These are phyloP conservation scores for Sungouiella thailandica DNA, from an alignment of 805 yeast genomes.

Conservation along the genomic window DNA sequence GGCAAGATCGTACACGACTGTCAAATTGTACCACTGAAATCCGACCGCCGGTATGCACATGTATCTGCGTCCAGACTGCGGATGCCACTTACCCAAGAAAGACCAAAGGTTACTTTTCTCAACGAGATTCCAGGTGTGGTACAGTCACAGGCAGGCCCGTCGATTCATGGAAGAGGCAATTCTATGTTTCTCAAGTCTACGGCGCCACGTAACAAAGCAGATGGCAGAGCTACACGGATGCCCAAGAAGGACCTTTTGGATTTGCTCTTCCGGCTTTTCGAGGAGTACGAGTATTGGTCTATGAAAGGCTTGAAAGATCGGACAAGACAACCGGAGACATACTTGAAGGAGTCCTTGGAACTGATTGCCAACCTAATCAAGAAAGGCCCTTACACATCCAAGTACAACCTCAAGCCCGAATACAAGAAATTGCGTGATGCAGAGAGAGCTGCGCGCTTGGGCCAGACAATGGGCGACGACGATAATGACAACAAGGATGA, in stretches of 20 bases:
- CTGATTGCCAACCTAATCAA: slow-evolving; percentile 84
- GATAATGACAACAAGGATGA: slow-evolving; percentile 38
- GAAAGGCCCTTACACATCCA: slow-evolving; percentile 93
- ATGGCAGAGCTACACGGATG: slow-evolving; percentile 90
- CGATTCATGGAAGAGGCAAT: slow-evolving; percentile 61
- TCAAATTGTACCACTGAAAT: slow-evolving; percentile 73
- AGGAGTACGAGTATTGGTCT: slow-evolving; percentile 95
- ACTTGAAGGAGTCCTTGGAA: slow-evolving; percentile 85
- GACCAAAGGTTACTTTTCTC: slow-evolving; percentile 65
- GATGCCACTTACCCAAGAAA: slow-evolving; percentile 40
- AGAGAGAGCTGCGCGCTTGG: slow-evolving; percentile 64
- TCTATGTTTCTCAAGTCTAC: slow-evolving; percentile 57
- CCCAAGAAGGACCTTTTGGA: slow-evolving; percentile 90
- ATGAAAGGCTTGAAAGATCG: slow-evolving; percentile 90
- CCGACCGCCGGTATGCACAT: slow-evolving; percentile 65
- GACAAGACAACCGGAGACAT: slow-evolving; percentile 92
- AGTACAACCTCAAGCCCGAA: slow-evolving; percentile 86
- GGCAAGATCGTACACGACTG: slow-evolving; percentile 95
- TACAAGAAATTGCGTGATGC: slow-evolving; percentile 76
- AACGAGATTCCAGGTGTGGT: slow-evolving; percentile 83
- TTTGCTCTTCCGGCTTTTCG: slow-evolving; percentile 80
- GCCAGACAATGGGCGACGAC: slow-evolving; percentile 31
- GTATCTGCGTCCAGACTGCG: slow-evolving; percentile 50
- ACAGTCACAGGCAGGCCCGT: slow-evolving; percentile 81
- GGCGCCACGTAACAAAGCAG: slow-evolving; percentile 45